These are phyloP conservation scores for Xylaria sp. DNA, from an alignment of 2,329 filamentous ascomycete genomes.

Conservation along the genomic window DNA sequence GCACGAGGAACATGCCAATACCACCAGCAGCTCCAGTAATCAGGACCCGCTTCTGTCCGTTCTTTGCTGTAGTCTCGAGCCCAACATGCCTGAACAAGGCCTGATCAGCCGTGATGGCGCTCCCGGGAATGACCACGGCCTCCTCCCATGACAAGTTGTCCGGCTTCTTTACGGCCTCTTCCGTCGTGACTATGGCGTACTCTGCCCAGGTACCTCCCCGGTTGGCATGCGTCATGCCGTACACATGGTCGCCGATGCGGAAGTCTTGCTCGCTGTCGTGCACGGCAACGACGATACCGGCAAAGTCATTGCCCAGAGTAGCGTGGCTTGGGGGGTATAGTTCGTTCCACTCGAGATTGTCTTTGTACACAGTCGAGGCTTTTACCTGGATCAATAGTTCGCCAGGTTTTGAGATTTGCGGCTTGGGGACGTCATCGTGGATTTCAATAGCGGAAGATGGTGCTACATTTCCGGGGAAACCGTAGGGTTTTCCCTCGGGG, in stretches of 20 bases:
- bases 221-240: background rate
- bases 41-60: background rate
- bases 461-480: background rate
- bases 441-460: background rate
- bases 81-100: slow-evolving; percentile 1
- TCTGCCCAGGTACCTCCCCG: background rate
- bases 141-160: background rate
- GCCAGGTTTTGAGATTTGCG: background rate
- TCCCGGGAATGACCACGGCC: background rate
- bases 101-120: background rate
- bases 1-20: background rate
- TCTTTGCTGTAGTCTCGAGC: background rate
- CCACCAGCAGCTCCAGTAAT: background rate
- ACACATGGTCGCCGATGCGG: slow-evolving; percentile 1
- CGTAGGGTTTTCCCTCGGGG: background rate
- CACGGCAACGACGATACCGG: background rate
- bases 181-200: slow-evolving; percentile 2
- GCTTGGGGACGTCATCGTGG: background rate
- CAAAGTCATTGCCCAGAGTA: background rate
- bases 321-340: background rate
- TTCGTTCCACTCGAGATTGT: slow-evolving; percentile 1
- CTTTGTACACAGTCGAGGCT: background rate
- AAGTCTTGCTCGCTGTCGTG: background rate
- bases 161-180: background rate
- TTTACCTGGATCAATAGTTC: background rate